Base-by-base conservation (phyloP, 768 basidiomycete genomes). In the Mycena kentingensis region DNA sequence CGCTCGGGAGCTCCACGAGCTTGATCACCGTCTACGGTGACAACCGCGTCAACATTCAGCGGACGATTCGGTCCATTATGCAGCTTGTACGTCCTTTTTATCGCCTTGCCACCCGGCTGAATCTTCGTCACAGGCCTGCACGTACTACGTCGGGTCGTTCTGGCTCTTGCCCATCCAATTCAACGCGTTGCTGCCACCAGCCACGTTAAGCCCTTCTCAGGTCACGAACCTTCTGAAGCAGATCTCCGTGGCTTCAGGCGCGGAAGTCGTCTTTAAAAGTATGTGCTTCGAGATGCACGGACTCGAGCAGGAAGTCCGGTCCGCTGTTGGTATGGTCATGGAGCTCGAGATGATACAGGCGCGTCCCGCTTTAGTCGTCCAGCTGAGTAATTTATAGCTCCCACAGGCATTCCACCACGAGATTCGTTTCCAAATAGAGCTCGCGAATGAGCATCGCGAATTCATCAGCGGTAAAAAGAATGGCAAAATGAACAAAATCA, bases 401-500 rank as follows among this genome's bases (percentile, higher is more conserved):
- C 5, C 34, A 2, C 60, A 95, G 93, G 76, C 84, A 32, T 98
- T 95, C 77, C 93, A 97, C 62, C 94, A 95, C 65, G 96, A 99
- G 73, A 93, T 98, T 58, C 89, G 93, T 43, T 98, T 98, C 76
- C 95, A 98, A 71, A 93, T 98, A 49, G 97, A 99, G 71, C 82
- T 98, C 5, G 89, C 94, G 36, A 96, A 96, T 68, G 97, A 99
- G 68, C 95, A 98, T 61, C 86, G 95, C 53, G 96, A 99, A 62
- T 99, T 98, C 73, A 97, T 99, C 70, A 91, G 90, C 51, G 96
- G 96, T 37, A 99, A 99, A 79, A 98, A 98, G 79, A 98, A 98
- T 64, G 96, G 96, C 52, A 99, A 99, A 74, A 93, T 98, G 70
- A 98, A 98, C 77, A 98, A 98, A 76, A 97, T 98, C 68, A 98